A percentile compares a stretch with the other conserved stretches of the same genome.
Evolutionary conservation across 768 basidiomycete species (phyloP).

Genomic region (Ramaria rubella): DNA sequence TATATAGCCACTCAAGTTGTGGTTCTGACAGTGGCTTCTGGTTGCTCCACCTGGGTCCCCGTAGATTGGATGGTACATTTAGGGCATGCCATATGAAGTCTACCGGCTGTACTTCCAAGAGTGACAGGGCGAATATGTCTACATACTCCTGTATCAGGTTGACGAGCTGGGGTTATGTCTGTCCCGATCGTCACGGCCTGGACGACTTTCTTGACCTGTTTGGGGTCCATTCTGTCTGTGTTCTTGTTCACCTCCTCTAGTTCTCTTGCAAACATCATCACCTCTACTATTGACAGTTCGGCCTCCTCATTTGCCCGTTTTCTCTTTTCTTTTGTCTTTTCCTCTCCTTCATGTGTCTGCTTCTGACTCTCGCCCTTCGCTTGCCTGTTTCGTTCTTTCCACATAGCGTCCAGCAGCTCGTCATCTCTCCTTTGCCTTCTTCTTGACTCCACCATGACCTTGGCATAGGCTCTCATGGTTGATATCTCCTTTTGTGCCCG

Average conservation of each 20-base stretch:
- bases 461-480: background rate
- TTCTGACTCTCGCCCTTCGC: background rate
- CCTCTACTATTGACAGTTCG: background rate
- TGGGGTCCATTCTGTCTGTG: slow-evolving; percentile 12
- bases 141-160: slow-evolving; percentile 29
- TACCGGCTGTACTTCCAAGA: slow-evolving; percentile 37
- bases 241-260: background rate
- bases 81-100: slow-evolving; percentile 29
- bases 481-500: background rate
- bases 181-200: slow-evolving; percentile 20
- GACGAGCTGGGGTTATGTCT: slow-evolving; percentile 21
- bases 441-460: background rate
- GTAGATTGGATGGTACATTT: slow-evolving; percentile 23
- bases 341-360: background rate
- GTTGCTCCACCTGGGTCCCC: slow-evolving; percentile 29
- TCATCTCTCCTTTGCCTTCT: background rate
- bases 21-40: slow-evolving; percentile 21
- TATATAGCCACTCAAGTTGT: slow-evolving; percentile 27
- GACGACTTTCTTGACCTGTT: slow-evolving; percentile 16
- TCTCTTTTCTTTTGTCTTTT: background rate
- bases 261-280: background rate
- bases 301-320: background rate
- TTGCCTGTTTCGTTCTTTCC: background rate
- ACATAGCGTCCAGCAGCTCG: background rate
- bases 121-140: slow-evolving; percentile 34